Evolutionary conservation across 495 filamentous ascomycete genomes (phyloP), one percentile per base, ranked within the genome.

Genomic region (Echria macrotheca): DNA sequence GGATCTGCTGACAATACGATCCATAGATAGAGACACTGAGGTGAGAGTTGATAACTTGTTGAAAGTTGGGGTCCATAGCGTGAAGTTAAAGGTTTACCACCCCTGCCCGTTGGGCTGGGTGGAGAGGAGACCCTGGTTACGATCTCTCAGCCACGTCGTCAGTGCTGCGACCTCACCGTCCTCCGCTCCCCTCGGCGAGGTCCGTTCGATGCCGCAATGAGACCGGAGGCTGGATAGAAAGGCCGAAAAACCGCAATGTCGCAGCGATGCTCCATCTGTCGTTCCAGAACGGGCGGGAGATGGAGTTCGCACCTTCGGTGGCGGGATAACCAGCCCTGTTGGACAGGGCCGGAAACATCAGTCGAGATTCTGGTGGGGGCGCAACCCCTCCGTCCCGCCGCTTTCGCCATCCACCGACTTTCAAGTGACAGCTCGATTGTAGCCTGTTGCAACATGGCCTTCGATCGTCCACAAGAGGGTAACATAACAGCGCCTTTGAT

Each of bases 131-230:
- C n/a, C n/a, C n/a, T n/a, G n/a, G n/a, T n/a, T n/a, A n/a, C 26
- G 26, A 22, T 26, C 18, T 41, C 26, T 50, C 47, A 50, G 47
- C 47, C 47, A 50, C 26, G 23, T 35, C 47, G 47, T 50, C 47
- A 50, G 47, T 29, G 47, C 19, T 24, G 17, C 5, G n/a, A n/a
- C n/a, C n/a, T n/a, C n/a, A n/a, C n/a, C n/a, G 24, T 24, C n/a
- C 9, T 10, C 4, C 19, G 19, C n/a, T 24, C 11, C 14, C 11
- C 5, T 6, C 7, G 9, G 2, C 19, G 5, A 40, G 17, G 14
- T 5, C 4, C 8, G 37, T 40, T 4, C 11, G 22, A 19, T 3
- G 5, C n/a, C 11, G 2, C 12, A 15, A 11, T 17, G 7, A 1
- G 25, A 12, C 17, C 2, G 10, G 21, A 15, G 21, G 8, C 22